Evolutionary conservation across 169 alveolate genomes (phyloP), one percentile per base, ranked within the genome.

Genomic region (Plasmodium ovale): DNA sequence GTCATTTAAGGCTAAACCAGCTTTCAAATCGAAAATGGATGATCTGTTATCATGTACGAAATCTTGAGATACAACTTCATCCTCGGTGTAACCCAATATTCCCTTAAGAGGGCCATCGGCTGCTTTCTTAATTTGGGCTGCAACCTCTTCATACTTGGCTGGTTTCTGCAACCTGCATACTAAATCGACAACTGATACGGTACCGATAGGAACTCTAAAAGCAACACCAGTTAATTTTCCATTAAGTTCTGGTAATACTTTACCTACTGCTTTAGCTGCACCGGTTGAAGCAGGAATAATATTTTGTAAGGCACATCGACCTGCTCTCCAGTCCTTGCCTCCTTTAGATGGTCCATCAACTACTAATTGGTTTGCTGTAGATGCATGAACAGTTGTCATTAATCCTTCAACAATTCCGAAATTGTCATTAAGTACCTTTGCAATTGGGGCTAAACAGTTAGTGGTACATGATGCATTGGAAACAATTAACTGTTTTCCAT

Each of bases 321-420:
- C 99, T 39, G 99, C 99, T 90, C 99, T 96, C 99, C 99, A 99
- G 97, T 99, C 99, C 95, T 99, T 99, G 67, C 99, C 99, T 21
- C 99, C 99, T 90, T 97, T 97, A 44, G 99, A 96, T 62, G 99
- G 99, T 53, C 99, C 99, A 89, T 99, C 99, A 47, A 99, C 99
- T 73, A 99, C 97, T 87, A 98, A 95, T 95, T 99, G 99, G 95
- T 97, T 98, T 59, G 99, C 99, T 14, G 99, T 99, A 88, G 97
- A 94, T 51, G 99, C 99, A 93, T 99, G 99, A 42, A 98, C 99
- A n/a, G 99, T 99, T 85, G 99, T 98, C 99, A 99, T 98, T 56
- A 98, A 95, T 35, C 99, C 99, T 94, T 98, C 99, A 68, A 93
- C 98, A 77, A 99, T 98, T 33, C 99, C 99, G 94, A 97, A 98